Percentiles rank a stretch among this genome's conserved stretches.
phyloP scores from a whole-genome alignment of 257 asterid species.

The Dorcoceras hygrometricum region DNA sequence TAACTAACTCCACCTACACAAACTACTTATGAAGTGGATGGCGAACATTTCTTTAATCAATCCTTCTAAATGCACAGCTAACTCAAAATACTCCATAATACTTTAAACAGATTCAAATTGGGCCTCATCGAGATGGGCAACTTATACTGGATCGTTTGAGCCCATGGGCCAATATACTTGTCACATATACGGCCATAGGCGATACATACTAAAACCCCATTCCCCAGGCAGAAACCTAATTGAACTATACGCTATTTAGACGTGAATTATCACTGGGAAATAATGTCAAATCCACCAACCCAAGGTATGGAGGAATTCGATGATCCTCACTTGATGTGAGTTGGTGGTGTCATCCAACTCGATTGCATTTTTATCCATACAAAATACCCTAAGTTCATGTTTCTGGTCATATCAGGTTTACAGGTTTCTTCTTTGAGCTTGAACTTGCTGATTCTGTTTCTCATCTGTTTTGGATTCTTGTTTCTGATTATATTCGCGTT shows the following conservation, averaged over 20 bases:
- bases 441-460: not conserved
- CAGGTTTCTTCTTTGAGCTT: not conserved
- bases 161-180: too few species aligned
- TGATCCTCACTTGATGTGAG: too few species aligned
- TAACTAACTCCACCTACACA: not conserved
- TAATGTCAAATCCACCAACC: constrained; percentile 7
- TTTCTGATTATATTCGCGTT: not conserved
- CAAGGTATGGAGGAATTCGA: constrained; percentile 12
- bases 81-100: too few species aligned
- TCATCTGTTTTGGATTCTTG: constrained; percentile 5
- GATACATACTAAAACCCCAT: too few species aligned
- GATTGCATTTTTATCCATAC: too few species aligned
- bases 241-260: constrained; percentile 4
- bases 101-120: too few species aligned
- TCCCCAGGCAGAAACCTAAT: constrained; percentile 20
- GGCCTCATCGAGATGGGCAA: not conserved
- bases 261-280: not conserved
- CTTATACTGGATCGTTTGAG: too few species aligned
- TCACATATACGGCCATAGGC: too few species aligned
- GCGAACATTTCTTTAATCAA: too few species aligned
- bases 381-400: not conserved
- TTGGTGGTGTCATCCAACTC: not conserved
- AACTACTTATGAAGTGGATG: not conserved
- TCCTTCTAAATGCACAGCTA: too few species aligned
- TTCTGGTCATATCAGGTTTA: not conserved